Evolutionary conservation across 1,139 yeast genomes (phyloP).

Genomic region (Yamadazyma friedrichii): DNA sequence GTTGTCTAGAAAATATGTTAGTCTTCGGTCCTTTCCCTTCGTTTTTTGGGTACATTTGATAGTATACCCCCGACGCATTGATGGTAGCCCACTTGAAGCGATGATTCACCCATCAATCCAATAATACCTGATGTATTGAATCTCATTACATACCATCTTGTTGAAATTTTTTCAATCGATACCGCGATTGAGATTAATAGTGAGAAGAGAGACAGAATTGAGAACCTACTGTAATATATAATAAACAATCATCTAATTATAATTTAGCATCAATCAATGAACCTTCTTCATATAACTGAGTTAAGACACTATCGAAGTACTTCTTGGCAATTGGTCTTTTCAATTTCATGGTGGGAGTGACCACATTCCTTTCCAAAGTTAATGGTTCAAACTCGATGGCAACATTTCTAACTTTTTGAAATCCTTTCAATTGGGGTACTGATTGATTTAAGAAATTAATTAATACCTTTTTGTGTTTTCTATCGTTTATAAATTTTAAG

Average conservation of each 20-base stretch:
- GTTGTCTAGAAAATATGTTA: slow-evolving; percentile 20
- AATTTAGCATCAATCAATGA: slow-evolving; percentile 20
- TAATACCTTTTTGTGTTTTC: slow-evolving; percentile 27
- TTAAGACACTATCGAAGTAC: slow-evolving; percentile 47
- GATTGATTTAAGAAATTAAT: slow-evolving; percentile 27
- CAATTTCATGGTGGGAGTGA: slow-evolving; percentile 77
- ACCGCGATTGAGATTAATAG: no score
- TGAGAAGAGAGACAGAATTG: no score
- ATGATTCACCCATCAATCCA: not conserved
- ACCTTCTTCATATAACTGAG: slow-evolving; percentile 61
- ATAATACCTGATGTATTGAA: not conserved
- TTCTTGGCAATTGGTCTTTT: slow-evolving; percentile 61
- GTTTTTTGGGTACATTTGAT: not conserved
- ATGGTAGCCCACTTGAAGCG: not conserved
- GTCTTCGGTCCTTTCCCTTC: slow-evolving; percentile 6
- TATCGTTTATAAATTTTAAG: slow-evolving; percentile 25
- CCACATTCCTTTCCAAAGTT: slow-evolving; percentile 56
- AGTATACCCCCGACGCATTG: not conserved
- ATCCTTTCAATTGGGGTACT: slow-evolving; percentile 38
- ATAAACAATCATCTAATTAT: not conserved
- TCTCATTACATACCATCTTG: slow-evolving; percentile 3
- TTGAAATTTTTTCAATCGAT: not conserved
- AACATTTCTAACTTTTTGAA: slow-evolving; percentile 66
- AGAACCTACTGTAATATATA: no score
- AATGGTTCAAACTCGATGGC: slow-evolving; percentile 64